Base-by-base conservation (phyloP, 768 basidiomycete genomes). In the Brasilioporus rufonigricans region DNA sequence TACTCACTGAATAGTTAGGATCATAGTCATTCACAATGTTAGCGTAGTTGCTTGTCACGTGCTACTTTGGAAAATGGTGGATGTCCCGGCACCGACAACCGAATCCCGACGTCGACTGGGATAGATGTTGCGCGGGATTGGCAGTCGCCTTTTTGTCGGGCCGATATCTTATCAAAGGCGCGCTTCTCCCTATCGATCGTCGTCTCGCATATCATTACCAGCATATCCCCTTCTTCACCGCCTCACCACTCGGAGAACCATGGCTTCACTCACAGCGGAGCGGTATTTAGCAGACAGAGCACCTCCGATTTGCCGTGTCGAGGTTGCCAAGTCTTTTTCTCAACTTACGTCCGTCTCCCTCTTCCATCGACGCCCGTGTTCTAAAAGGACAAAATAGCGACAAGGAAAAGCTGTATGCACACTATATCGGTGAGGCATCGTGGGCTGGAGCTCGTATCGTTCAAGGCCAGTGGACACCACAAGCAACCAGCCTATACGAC, bases 381-480 rank as follows among this genome's bases (percentile, higher is more conserved):
- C 55, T 59, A 40, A 51, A 52, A 11, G 44, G 56, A 55, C n/a
- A 19, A 44, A 36, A n/a, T 50, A 93, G 90, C 48, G 74, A 81
- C 6, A 80, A 79, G 60, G 91, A 93, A 65, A 87, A 90, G 73
- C 79, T 85, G 56, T 94, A 94, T 63, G 80, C 87, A 3, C 89
- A 93, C 70, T 84, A 80, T 64, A 48, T 91, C 14, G 80, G 77
- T 19, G 64, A 81, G 59, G 91, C 91, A 7, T 83, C 85, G 1
- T 94, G 92, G 92, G 88, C 88, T 0, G 92, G 92, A 27, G 88
- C 82, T 47, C 79, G 87, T 38, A 87, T 94, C 71, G 88, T 92
- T 51, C 87, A 91, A 73, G 86, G 76, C 43, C 91, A 93, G 74
- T 91, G 87, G 88, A 89, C 91, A 0, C 76, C 84, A 0, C 80